Percentiles rank a stretch among this genome's conserved stretches.
These are phyloP conservation scores for Chlamydomonas eustigma DNA, from an alignment of 139 green algal species.

Conservation along the genomic window DNA sequence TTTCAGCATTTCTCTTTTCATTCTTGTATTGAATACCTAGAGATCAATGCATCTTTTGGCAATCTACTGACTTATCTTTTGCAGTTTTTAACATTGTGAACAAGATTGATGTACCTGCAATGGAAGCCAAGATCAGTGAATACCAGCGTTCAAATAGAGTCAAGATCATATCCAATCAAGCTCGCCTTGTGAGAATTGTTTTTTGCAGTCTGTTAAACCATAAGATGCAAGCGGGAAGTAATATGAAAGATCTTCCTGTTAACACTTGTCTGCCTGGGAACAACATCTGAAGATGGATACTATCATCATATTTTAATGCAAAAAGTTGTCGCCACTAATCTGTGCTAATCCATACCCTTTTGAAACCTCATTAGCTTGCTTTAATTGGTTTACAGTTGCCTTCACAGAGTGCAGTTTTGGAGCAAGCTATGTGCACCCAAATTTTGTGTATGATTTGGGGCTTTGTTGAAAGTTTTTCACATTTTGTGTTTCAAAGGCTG, in stretches of 20 bases:
- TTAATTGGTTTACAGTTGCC: too few species aligned
- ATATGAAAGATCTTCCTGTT: not conserved
- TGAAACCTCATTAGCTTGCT: too few species aligned
- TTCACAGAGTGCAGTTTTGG: too few species aligned
- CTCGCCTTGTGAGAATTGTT: not conserved
- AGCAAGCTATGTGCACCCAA: too few species aligned
- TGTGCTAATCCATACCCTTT: too few species aligned
- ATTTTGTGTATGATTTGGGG: too few species aligned
- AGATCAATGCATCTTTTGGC: not conserved
- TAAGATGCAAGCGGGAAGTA: not conserved
- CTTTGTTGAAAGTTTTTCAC: too few species aligned
- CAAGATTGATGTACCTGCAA: constrained; percentile 20
- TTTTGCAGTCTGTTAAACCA: not conserved
- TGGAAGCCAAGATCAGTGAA: constrained; percentile 7
- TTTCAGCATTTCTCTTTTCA: too few species aligned
- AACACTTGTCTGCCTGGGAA: not conserved
- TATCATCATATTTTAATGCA: not conserved
- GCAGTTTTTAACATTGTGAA: constrained; percentile 28
- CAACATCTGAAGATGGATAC: not conserved
- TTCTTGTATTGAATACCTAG: too few species aligned
- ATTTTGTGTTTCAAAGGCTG: too few species aligned
- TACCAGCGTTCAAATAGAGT: constrained; percentile 24
- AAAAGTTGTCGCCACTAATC: not conserved
- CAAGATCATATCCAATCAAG: constrained; percentile 31
- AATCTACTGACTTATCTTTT: not conserved